These are phyloP conservation scores for Gymnopilus dilepis DNA, from an alignment of 768 basidiomycete genomes.

Conservation along the genomic window DNA sequence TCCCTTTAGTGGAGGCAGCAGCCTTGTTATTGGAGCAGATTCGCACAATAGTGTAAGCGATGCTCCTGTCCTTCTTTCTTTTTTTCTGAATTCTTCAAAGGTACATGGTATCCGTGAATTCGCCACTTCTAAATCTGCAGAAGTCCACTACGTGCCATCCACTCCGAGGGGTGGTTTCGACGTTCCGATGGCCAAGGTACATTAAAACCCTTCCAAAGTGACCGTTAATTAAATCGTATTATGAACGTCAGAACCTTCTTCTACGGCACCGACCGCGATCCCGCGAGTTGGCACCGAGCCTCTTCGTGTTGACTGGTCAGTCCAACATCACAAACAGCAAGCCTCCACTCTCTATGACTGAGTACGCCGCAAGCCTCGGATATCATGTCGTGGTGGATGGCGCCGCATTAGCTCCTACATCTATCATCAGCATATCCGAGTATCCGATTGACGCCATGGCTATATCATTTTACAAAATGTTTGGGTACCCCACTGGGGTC, in stretches of 20 bases:
- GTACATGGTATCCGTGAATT: slow-evolving; percentile 79
- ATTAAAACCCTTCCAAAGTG: slow-evolving; percentile 8
- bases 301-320: slow-evolving; percentile 80
- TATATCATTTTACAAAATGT: slow-evolving; percentile 90
- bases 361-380: slow-evolving; percentile 68
- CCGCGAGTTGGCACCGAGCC: slow-evolving; percentile 50
- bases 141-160: slow-evolving; percentile 68
- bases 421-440: slow-evolving; percentile 66
- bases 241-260: slow-evolving; percentile 53
- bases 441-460: slow-evolving; percentile 82
- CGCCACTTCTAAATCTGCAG: slow-evolving; percentile 58
- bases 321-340: slow-evolving; percentile 86
- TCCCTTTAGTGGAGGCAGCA: slow-evolving; percentile 64
- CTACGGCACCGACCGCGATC: slow-evolving; percentile 53
- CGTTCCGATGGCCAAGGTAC: slow-evolving; percentile 61
- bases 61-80: not conserved
- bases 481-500: slow-evolving; percentile 85
- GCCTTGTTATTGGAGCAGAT: slow-evolving; percentile 73
- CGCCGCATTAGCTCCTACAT: slow-evolving; percentile 79
- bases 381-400: slow-evolving; percentile 82
- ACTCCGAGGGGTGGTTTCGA: slow-evolving; percentile 71
- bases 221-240: slow-evolving; percentile 9
- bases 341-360: slow-evolving; percentile 65
- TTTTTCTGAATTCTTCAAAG: slow-evolving; percentile 27
- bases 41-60: slow-evolving; percentile 77